Base-by-base conservation (phyloP, 1,284 basidiomycete species). In the Ustilago shanxiensis region DNA sequence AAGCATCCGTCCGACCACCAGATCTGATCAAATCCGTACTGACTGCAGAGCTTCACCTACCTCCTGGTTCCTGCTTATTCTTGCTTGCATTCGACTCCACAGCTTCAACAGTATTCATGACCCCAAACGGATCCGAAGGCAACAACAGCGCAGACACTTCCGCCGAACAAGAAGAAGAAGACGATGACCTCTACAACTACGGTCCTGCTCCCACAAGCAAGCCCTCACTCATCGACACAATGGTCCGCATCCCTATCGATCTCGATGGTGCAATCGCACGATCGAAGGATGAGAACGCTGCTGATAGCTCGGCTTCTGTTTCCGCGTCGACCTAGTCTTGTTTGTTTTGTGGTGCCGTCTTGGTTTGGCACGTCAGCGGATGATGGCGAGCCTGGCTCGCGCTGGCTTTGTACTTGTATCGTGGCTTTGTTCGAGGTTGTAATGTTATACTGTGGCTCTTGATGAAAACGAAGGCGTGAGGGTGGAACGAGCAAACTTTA, bases 171-270 rank as follows among this genome's bases (percentile, higher is more conserved):
- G 67, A 68, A 37, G 61, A 72, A 4, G 56, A 67, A 39, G 76
- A 72, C 10, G 66, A 75, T 37, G 76, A 72, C 18, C 66, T 69
- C 26, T 75, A 71, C 66, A 68, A 63, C 49, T 69, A 69, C 51
- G 70, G 67, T 22, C 62, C 64, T 2, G 62, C 65, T 0, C 37
- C 62, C 13, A 68, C 64, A 16, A 66, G 63, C 54, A 72, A 69
- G 33, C 73, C 67, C 28, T 66, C 64, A 22, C 47, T 80, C n/a
- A 74, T 74, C 45, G 75, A 77, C 20, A 80, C 79, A 35, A 66
- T 78, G 64, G 79, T 80, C 11, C 22, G 79, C 14, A 69, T 80
- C 22, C 79, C 79, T 8, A 55, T 78, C 57, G 72, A 80, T 28
- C 59, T 79, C 11, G 73, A 79, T n/a, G 72, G 60, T 16, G 64